Base-by-base conservation (phyloP, 371 early-diverging fungal genomes). In the Haplosporangium sp. region DNA sequence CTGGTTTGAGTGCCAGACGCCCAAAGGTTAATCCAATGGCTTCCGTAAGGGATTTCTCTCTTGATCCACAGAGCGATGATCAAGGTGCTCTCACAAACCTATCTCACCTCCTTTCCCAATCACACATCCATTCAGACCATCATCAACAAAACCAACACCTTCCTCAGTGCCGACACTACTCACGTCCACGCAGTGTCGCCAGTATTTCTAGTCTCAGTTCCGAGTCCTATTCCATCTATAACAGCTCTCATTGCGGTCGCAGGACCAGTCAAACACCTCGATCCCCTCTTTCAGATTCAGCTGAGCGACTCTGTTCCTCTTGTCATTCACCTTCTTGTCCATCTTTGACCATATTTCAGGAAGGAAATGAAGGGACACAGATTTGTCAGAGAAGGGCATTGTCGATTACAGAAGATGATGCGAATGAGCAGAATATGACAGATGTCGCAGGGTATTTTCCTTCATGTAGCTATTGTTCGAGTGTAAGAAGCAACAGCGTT, bases 11-110 rank as follows among this genome's bases (percentile, higher is more conserved):
- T 57, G n/a, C 57, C 8, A 60, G 74, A n/a, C 63, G 59, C 11
- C 76, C 76, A 56, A 70, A 66, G 63, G 60, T 74, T 61, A 74
- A 74, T 42, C 64, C 74, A 39, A 69, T 67, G 40, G 52, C 67
- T 0, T n/a, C 65, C 4, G 58, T 38, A 52, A 58, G 35, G 5
- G 55, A 38, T 13, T 52, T 38, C 19, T 45, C 57, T 19, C 38
- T 15, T 9, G 44, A 53, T 34, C 47, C 57, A 2, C 57, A 66
- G 39, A 47, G 45, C 42, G 55, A 71, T 45, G 63, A 71, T 17
- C 56, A 71, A 9, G 68, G 64, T 27, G 27, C 27, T 27, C 27
- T 27, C 27, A 19, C 67, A 35, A 60, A 67, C 45, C 71, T 76
- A 5, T 67, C 71, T 50, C 44, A 63, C 17, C 60, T 72, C 48